A percentile compares a stretch with the other conserved stretches of the same genome.
phyloP scores from a whole-genome alignment of 177 flowering plant species.

The Vitis hybrid region DNA sequence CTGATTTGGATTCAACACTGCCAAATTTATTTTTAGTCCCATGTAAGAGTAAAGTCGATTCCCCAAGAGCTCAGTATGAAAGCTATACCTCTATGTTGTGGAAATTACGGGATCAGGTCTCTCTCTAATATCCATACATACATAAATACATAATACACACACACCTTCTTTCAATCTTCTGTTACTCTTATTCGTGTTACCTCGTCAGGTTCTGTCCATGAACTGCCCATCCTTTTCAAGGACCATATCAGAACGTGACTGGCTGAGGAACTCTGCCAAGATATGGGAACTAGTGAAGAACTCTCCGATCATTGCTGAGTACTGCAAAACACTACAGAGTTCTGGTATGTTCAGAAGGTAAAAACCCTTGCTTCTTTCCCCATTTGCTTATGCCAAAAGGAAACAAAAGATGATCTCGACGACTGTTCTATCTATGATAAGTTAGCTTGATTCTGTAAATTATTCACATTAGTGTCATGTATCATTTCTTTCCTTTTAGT shows the following conservation, averaged over 20 bases:
- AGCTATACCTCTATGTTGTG: conserved; percentile 51
- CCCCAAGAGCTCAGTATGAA: conserved; percentile 39
- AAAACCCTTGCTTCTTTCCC: no score
- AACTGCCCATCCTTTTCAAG: conserved; percentile 59
- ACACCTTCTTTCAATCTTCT: conserved; percentile 14
- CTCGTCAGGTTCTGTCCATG: conserved; percentile 68
- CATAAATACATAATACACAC: neutral
- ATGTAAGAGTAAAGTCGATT: conserved; percentile 48
- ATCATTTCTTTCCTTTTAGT: no score
- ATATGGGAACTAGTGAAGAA: conserved; percentile 88
- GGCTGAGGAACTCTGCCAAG: conserved; percentile 78
- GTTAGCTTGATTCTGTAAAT: no score
- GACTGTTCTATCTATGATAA: no score
- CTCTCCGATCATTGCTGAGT: conserved; percentile 69
- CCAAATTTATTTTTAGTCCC: conserved; percentile 56
- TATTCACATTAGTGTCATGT: no score
- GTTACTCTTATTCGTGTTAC: neutral
- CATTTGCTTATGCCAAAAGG: no score
- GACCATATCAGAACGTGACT: conserved; percentile 81
- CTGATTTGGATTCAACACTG: conserved; percentile 23
- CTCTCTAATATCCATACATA: neutral
- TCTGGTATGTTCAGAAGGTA: conserved; percentile 76
- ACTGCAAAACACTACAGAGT: conserved; percentile 60
- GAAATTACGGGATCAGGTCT: conserved; percentile 75
- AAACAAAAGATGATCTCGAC: no score